Conservation (phyloP, 345 rosid species). For the Rhodomyrtus tomentosa region DNA sequence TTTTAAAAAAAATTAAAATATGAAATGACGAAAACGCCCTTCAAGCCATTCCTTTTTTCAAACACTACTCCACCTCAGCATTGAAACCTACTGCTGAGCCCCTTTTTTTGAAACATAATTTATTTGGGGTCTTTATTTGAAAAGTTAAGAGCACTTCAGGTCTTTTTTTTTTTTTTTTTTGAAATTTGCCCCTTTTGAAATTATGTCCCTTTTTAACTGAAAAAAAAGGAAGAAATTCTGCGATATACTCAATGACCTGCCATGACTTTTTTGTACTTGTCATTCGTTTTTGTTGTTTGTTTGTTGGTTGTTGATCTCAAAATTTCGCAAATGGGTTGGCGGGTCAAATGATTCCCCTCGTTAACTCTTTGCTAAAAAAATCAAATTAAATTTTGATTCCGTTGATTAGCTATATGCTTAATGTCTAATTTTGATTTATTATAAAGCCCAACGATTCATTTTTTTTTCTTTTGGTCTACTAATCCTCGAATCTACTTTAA, state of each 20-base stretch:
- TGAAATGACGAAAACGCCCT: no score
- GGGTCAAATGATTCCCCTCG: slow-evolving; percentile 8
- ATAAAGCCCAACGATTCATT: neutral
- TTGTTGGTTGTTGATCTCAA: neutral
- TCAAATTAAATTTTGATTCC: neutral
- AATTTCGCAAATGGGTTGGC: slow-evolving; percentile 7
- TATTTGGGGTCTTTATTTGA: no score
- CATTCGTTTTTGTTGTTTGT: neutral
- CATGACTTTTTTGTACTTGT: neutral
- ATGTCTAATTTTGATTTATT: neutral
- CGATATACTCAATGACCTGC: no score
- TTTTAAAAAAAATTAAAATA: no score
- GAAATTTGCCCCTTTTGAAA: no score
- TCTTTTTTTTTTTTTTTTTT: no score
- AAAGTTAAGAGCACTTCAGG: no score
- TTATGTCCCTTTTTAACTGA: neutral
- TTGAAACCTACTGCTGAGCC: no score
- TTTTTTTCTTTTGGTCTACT: neutral
- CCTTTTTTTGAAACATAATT: no score
- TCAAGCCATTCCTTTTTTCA: no score
- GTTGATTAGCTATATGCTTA: neutral
- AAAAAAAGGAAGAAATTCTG: neutral
- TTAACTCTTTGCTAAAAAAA: neutral
- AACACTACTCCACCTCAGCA: no score
- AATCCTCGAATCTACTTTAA: neutral